Conservation (phyloP, 768 basidiomycete genomes). For the Pulveroboletus sp. region DNA sequence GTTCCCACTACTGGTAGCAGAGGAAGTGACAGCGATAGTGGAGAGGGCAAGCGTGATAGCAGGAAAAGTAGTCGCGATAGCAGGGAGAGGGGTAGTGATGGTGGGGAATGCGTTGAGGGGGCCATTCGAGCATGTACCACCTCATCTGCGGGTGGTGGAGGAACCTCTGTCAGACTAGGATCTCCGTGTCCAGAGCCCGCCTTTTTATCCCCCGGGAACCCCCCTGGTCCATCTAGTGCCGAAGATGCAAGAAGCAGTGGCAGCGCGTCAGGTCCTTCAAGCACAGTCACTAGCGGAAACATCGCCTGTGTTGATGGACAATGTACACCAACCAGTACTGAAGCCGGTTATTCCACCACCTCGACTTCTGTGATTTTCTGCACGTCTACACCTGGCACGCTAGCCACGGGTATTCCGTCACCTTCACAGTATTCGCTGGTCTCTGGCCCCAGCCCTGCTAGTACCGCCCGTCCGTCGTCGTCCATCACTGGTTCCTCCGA, state of each 20-base stretch:
- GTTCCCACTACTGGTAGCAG: no score
- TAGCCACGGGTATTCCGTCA: background rate
- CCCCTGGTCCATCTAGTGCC: background rate
- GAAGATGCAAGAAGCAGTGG: background rate
- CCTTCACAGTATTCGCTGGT: constrained; percentile 1
- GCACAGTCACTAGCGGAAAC: background rate
- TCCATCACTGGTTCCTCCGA: constrained; percentile 3
- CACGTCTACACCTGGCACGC: background rate
- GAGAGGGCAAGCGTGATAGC: no score
- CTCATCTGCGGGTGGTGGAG: no score
- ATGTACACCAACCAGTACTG: background rate
- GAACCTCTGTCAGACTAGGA: no score
- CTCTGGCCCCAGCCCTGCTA: constrained; percentile 12
- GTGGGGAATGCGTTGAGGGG: no score
- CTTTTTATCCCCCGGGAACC: no score
- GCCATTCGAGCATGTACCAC: no score
- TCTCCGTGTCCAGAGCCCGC: no score
- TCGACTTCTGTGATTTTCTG: background rate
- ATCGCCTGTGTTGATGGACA: background rate
- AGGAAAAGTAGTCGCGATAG: no score
- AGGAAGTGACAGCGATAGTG: no score
- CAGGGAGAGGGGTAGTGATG: no score
- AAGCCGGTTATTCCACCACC: background rate
- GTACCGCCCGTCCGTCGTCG: constrained; percentile 12
- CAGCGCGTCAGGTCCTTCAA: background rate